Evolutionary conservation across 1,284 basidiomycete genomes (phyloP).

Genomic region (Takashimella tepidaria): DNA sequence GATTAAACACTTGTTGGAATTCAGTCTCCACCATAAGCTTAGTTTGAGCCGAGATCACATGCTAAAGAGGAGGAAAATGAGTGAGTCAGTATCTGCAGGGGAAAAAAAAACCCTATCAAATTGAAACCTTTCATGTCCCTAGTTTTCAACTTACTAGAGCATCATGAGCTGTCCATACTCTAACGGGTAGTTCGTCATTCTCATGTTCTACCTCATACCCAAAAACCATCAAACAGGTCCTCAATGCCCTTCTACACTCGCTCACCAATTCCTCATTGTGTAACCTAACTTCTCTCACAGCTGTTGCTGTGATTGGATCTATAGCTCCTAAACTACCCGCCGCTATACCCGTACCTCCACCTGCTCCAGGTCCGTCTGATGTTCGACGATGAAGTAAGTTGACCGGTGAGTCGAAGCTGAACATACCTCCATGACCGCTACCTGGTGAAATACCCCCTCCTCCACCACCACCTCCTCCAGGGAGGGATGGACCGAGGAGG

Average conservation of each 20-base stretch:
- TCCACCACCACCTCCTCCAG: neutral
- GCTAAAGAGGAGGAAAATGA: conserved; percentile 17
- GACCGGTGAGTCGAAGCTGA: neutral
- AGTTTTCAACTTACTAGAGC: conserved; percentile 38
- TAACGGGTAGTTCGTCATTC: conserved; percentile 19
- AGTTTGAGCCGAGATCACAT: conserved; percentile 32
- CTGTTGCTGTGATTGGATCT: neutral
- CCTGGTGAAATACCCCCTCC: neutral
- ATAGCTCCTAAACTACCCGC: too few relatives aligned
- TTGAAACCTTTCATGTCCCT: neutral
- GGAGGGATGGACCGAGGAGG: conserved; percentile 26
- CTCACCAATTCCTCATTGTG: conserved; percentile 9
- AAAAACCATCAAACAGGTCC: conserved; percentile 21
- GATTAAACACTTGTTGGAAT: conserved; percentile 31
- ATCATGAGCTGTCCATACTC: conserved; percentile 30
- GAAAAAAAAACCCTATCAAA: neutral
- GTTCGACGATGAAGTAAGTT: neutral
- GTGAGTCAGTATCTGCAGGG: neutral
- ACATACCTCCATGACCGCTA: neutral
- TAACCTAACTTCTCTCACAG: conserved; percentile 12
- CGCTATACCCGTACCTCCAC: neutral
- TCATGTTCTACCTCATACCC: conserved; percentile 25
- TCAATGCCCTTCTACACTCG: conserved; percentile 16
- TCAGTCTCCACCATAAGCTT: conserved; percentile 35
- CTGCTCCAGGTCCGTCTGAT: neutral